Evolutionary conservation across 225 moss, liverwort and hornwort genomes (phyloP).

Genomic region (Asterella californica): DNA sequence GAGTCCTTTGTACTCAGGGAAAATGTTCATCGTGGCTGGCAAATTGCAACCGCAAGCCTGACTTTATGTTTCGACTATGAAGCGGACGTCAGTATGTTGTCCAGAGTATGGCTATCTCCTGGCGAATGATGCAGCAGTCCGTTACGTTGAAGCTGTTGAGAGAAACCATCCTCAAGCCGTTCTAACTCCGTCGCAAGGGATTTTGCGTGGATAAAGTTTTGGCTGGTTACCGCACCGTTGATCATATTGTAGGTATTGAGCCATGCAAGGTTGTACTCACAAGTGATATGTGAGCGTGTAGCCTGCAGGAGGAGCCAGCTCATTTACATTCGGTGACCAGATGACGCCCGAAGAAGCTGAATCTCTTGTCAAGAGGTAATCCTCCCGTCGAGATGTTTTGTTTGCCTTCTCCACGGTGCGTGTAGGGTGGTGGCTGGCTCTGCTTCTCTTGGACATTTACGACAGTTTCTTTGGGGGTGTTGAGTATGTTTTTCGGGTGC

Average conservation of each 20-base stretch:
- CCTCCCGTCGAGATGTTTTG: neutral
- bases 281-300: slow-evolving; percentile 30
- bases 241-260: neutral
- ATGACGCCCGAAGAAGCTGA: slow-evolving; percentile 73
- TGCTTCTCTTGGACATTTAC: too few relatives aligned
- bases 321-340: slow-evolving; percentile 69
- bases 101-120: neutral
- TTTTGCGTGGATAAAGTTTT: neutral
- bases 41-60: neutral
- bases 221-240: slow-evolving; percentile 1
- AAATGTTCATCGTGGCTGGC: neutral
- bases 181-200: neutral
- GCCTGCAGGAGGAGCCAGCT: slow-evolving; percentile 76
- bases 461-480: neutral
- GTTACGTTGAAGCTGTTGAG: neutral
- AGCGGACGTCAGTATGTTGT: neutral
- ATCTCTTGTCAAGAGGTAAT: slow-evolving; percentile 63
- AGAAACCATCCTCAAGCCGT: too few relatives aligned
- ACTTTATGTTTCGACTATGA: neutral
- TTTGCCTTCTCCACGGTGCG: neutral
- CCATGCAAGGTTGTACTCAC: slow-evolving; percentile 4
- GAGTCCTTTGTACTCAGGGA: neutral
- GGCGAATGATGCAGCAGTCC: neutral
- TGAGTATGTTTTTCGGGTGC: neutral
- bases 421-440: too few relatives aligned